Base-by-base conservation (phyloP, 306 rosid genomes). In the Dryas alaskensis region DNA sequence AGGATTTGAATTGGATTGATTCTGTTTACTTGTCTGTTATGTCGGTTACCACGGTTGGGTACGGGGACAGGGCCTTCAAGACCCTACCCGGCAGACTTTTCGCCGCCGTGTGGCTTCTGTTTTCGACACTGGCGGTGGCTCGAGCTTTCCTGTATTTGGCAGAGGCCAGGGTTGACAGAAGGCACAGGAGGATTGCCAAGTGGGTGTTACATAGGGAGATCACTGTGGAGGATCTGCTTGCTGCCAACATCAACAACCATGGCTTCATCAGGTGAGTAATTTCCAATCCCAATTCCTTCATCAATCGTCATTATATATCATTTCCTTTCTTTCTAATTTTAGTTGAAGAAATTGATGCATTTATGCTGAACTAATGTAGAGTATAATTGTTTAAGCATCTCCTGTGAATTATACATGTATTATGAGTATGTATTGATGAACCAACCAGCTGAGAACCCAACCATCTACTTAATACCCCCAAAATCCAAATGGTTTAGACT, bases 31-130 rank as follows among this genome's bases (percentile, higher is more conserved):
- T 92, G 43, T 80, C 97, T 1, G 93, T 88, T 48, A 92, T 89
- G 93, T 89, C 96, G 13, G 96, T 92, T 16, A 89, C 97, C 0
- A 92, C 97, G 0, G 97, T 92, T 65, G 97, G 97, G 17, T 92
- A 92, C 48, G 97, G 97, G 0, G 97, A 92, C 75, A 65, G 76
- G 60, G 96, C 96, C 3, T 92, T 92, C 78, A 89, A 80, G 88
- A 89, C 96, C 0, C 86, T 88, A 10, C 71, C 75, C 0, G 96
- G 97, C 31, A 67, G 97, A 70, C 84, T 89, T 19, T 92, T 92
- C 73, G 96, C 97, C 0, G 90, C 89, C 0, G 17, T 92, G 68
- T 92, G 97, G 96, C 82, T 92, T n/a, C 80, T 92, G 19, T 76
- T 92, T 58, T 89, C 93, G 6, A 92, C 97, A 1, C 62, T 92